These are phyloP conservation scores for Stentor coeruleus DNA, from an alignment of 73 alveolate genomes.

Conservation along the genomic window DNA sequence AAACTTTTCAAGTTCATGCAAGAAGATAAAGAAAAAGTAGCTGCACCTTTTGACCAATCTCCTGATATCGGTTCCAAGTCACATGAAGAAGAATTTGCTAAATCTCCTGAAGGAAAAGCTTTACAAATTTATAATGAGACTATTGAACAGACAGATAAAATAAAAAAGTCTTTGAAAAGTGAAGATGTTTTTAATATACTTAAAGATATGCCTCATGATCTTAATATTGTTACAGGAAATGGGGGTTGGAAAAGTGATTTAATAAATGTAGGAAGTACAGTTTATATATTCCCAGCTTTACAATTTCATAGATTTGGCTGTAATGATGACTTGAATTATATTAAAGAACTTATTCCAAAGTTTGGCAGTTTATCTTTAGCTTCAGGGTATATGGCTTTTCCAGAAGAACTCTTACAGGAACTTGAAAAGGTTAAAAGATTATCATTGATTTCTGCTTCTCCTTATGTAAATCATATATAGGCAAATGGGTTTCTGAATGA, in stretches of 20 bases:
- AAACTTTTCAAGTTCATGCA: background rate
- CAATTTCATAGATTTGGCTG: constrained; percentile 35
- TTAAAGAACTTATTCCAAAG: constrained; percentile 39
- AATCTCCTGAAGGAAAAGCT: constrained; percentile 31
- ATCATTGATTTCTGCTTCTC: constrained; percentile 49
- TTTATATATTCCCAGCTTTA: constrained; percentile 50
- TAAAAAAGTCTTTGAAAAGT: background rate
- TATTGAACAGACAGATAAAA: background rate
- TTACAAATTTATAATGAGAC: constrained; percentile 27
- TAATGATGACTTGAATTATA: constrained; percentile 47
- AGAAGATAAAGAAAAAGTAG: background rate
- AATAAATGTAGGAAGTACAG: constrained; percentile 36
- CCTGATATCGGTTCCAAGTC: too few species aligned
- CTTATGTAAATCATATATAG: constrained; percentile 14
- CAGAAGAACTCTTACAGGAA: background rate
- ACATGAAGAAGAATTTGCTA: background rate
- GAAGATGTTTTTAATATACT: constrained; percentile 24
- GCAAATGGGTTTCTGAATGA: constrained; percentile 69
- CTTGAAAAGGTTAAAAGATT: constrained; percentile 26
- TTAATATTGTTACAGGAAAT: background rate
- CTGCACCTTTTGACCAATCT: too few species aligned
- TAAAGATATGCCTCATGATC: background rate
- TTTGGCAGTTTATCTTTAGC: constrained; percentile 36
- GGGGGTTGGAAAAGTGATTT: constrained; percentile 11
- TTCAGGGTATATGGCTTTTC: constrained; percentile 24